Percentiles rank a stretch among this genome's conserved stretches.
Conservation (phyloP, 352 stramenopile species). For the Phytophthora fragariaefolia region DNA sequence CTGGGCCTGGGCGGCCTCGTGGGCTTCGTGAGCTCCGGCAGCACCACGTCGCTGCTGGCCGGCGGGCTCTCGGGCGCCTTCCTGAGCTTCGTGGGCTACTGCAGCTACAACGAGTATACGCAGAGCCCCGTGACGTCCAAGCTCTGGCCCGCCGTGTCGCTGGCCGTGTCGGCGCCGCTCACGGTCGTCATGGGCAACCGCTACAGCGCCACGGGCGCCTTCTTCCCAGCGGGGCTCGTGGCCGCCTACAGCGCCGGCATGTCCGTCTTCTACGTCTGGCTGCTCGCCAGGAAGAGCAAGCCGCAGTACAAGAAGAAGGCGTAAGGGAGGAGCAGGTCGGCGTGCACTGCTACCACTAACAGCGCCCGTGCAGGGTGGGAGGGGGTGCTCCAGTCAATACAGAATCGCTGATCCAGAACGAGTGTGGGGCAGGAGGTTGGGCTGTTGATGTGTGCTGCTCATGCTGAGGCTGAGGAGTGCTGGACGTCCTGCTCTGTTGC, state of each 20-base stretch:
- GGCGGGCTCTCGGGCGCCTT: slow-evolving; percentile 72
- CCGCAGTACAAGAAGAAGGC: slow-evolving; percentile 85
- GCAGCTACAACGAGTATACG: slow-evolving; percentile 86
- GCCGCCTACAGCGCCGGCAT: slow-evolving; percentile 71
- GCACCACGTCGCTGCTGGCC: slow-evolving; percentile 65
- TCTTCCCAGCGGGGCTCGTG: slow-evolving; percentile 77
- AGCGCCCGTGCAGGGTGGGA: neutral
- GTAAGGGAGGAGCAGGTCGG: slow-evolving; percentile 9
- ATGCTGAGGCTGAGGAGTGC: slow-evolving; percentile 5
- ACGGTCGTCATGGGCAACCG: slow-evolving; percentile 80
- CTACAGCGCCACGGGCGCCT: slow-evolving; percentile 75
- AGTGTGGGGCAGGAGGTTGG: too few species aligned
- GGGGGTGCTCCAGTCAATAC: neutral
- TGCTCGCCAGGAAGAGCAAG: slow-evolving; percentile 72
- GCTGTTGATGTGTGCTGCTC: neutral
- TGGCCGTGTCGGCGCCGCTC: slow-evolving; percentile 71
- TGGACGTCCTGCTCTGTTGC: neutral
- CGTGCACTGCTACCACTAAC: too few species aligned
- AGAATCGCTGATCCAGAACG: slow-evolving; percentile 2
- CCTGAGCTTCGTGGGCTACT: slow-evolving; percentile 83
- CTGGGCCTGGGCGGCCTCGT: slow-evolving; percentile 74
- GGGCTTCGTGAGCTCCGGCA: slow-evolving; percentile 81
- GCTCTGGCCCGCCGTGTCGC: slow-evolving; percentile 74
- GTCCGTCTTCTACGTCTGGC: slow-evolving; percentile 83
- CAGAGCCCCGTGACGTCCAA: slow-evolving; percentile 83